phyloP scores from a whole-genome alignment of 2,329 filamentous ascomycete species.

The Paracorniculantispora psalliotae region DNA sequence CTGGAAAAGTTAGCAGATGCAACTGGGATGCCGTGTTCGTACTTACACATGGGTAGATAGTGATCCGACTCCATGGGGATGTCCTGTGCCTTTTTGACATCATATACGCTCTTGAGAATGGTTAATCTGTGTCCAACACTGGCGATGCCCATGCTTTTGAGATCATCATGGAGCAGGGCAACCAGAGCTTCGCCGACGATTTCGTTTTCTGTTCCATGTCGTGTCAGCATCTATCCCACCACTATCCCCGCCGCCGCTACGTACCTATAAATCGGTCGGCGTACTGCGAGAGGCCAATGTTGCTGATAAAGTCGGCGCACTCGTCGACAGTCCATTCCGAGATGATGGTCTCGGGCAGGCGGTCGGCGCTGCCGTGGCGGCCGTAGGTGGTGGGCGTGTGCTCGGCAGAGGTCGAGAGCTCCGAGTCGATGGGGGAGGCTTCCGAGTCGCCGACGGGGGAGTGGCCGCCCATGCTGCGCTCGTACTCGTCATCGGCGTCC shows the following conservation, averaged over 20 bases:
- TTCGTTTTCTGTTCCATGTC: constrained; percentile 67
- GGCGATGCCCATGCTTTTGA: constrained; percentile 89
- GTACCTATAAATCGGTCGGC: constrained; percentile 76
- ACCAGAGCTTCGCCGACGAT: constrained; percentile 90
- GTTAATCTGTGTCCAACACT: constrained; percentile 93
- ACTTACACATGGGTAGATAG: constrained; percentile 85
- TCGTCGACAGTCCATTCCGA: constrained; percentile 81
- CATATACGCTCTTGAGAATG: constrained; percentile 93
- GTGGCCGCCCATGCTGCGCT: constrained; percentile 64
- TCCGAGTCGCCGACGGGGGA: constrained; percentile 67
- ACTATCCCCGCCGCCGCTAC: constrained; percentile 26
- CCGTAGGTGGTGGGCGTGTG: constrained; percentile 77
- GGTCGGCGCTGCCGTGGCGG: constrained; percentile 59
- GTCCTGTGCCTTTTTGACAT: constrained; percentile 91
- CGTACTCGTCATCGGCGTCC: constrained; percentile 79
- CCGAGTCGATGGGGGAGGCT: constrained; percentile 65
- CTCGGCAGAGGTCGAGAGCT: constrained; percentile 62
- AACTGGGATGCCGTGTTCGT: no score
- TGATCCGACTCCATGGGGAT: constrained; percentile 88
- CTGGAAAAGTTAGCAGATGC: constrained; percentile 39
- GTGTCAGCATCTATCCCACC: background rate
- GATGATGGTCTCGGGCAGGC: constrained; percentile 69
- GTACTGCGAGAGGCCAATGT: constrained; percentile 77
- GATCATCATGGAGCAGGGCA: constrained; percentile 82
- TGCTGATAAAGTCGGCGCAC: constrained; percentile 81